phyloP scores from a whole-genome alignment of 2,329 filamentous ascomycete species.

The Colletotrichum trifolii region DNA sequence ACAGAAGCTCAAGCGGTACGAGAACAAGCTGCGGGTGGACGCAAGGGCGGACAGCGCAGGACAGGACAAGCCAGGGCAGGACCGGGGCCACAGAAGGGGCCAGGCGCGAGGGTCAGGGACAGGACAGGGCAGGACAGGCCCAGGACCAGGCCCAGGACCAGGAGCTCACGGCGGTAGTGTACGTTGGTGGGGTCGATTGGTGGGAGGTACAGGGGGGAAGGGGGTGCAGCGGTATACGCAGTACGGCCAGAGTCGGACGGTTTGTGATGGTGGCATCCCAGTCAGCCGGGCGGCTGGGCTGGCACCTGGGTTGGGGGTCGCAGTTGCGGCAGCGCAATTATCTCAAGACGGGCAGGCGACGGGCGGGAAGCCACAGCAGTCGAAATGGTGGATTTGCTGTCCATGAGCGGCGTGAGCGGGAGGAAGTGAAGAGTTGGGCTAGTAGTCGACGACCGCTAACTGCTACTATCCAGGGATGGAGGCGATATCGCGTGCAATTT shows the following conservation, averaged over 20 bases:
- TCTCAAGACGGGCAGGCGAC: slow-evolving; percentile 18
- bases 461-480: no score
- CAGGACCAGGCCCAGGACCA: slow-evolving; percentile 30
- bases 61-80: slow-evolving; percentile 3
- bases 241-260: slow-evolving; percentile 21
- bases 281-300: slow-evolving; percentile 33
- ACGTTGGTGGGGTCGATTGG: slow-evolving; percentile 31
- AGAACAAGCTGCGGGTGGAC: slow-evolving; percentile 21
- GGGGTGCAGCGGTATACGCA: slow-evolving; percentile 27
- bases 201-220: slow-evolving; percentile 32
- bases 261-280: slow-evolving; percentile 28
- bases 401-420: slow-evolving; percentile 1
- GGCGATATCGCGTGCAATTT: no score
- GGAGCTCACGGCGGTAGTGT: slow-evolving; percentile 29
- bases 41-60: slow-evolving; percentile 18
- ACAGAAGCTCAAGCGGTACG: slow-evolving; percentile 27
- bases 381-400: slow-evolving; percentile 14
- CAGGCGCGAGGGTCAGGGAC: slow-evolving; percentile 31
- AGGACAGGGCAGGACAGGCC: background rate
- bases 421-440: slow-evolving; percentile 3
- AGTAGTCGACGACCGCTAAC: background rate
- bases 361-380: slow-evolving; percentile 20
- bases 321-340: no score
- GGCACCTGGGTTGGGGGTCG: no score
- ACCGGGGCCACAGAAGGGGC: slow-evolving; percentile 29